A percentile compares a stretch with the other conserved stretches of the same genome.
These are phyloP conservation scores for Blastobotrys raffinosifermentans DNA, from an alignment of 1,139 yeast species.

Conservation along the genomic window DNA sequence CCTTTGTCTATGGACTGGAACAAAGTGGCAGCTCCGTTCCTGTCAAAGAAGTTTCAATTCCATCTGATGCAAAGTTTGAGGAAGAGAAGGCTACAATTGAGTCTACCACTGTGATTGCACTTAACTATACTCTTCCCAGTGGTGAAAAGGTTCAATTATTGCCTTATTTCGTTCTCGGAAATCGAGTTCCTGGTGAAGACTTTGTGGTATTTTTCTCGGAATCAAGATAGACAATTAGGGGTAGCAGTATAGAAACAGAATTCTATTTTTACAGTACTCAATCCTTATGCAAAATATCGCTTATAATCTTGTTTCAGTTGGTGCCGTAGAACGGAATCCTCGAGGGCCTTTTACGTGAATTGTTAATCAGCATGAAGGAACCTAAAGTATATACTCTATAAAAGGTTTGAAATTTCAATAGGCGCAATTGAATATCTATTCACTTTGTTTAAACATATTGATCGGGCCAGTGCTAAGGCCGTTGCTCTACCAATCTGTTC, in stretches of 20 bases:
- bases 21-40: conserved; percentile 3
- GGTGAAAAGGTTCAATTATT: conserved; percentile 1
- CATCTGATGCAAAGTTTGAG: not conserved
- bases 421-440: too few species aligned
- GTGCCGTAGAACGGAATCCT: too few species aligned
- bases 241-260: not conserved
- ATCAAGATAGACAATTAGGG: conserved; percentile 2
- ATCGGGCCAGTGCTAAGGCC: too few species aligned
- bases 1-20: conserved; percentile 9
- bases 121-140: conserved; percentile 1
- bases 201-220: conserved; percentile 5
- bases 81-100: conserved; percentile 3
- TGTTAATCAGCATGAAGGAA: too few species aligned
- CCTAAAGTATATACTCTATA: too few species aligned
- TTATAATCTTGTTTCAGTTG: too few species aligned
- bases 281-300: too few species aligned
- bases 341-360: too few species aligned
- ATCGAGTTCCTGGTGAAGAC: conserved; percentile 6
- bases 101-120: conserved; percentile 3
- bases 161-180: conserved; percentile 9
- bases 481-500: too few species aligned
- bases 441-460: too few species aligned
- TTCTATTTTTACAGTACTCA: too few species aligned
- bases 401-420: too few species aligned
- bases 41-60: conserved; percentile 1